Conservation (phyloP, 306 rosid species). For the Canavalia gladiata region DNA sequence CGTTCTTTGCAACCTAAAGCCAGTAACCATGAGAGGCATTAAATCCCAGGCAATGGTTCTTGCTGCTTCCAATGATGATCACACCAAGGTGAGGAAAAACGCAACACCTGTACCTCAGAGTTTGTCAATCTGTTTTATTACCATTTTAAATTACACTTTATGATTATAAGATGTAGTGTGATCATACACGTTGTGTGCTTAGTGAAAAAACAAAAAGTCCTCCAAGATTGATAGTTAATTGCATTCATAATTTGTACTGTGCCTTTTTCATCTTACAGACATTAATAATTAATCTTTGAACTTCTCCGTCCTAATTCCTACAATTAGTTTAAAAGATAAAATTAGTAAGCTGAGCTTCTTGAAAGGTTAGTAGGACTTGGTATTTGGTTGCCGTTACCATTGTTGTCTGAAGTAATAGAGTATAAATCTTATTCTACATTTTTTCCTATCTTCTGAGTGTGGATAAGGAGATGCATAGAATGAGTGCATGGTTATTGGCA, state of each 20-base stretch:
- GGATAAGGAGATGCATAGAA: conserved; percentile 18
- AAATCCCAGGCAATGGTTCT: conserved; percentile 99
- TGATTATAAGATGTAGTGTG: conserved; percentile 15
- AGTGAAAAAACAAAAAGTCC: conserved; percentile 5
- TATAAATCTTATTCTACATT: not conserved
- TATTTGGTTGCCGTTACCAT: conserved; percentile 14
- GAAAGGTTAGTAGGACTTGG: not conserved
- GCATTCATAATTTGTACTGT: not conserved
- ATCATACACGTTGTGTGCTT: conserved; percentile 7
- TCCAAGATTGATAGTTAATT: not conserved
- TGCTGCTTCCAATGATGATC: conserved; percentile 80
- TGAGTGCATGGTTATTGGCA: not conserved
- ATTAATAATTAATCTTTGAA: conserved; percentile 24
- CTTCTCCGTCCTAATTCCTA: conserved; percentile 1
- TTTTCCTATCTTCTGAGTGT: conserved; percentile 24
- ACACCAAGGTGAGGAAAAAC: conserved; percentile 64
- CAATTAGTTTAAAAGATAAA: conserved; percentile 7
- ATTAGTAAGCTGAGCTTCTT: conserved; percentile 24
- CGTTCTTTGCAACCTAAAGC: conserved; percentile 95
- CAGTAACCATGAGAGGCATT: conserved; percentile 85
- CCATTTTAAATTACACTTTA: conserved; percentile 25
- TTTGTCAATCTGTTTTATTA: conserved; percentile 1
- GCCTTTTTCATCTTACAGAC: not conserved
- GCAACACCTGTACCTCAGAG: not conserved
- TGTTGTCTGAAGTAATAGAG: not conserved